Evolutionary conservation across 1,284 basidiomycete genomes (phyloP), one percentile per base, ranked within the genome.

Genomic region (Hymenochaete sp.): DNA sequence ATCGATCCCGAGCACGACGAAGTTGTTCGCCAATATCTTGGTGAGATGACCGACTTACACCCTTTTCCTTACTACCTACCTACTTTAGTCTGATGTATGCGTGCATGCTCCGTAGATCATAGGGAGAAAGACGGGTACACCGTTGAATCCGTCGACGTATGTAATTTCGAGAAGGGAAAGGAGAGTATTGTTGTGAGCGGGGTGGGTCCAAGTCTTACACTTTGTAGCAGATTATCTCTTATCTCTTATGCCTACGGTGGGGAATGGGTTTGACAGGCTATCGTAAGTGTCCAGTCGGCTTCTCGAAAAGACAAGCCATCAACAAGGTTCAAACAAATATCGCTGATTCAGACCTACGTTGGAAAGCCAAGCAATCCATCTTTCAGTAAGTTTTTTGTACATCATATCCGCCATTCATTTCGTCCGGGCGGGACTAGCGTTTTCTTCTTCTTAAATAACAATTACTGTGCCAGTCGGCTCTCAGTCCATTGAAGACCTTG

Each of bases 51-150:
- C 4, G 40, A 29, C 29, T 35, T 27, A 29, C 29, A 13, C 22
- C 27, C 26, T 26, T n/a, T n/a, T n/a, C n/a, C n/a, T n/a, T n/a
- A n/a, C n/a, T n/a, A n/a, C n/a, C n/a, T n/a, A n/a, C n/a, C n/a
- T n/a, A n/a, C n/a, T n/a, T n/a, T n/a, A n/a, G n/a, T n/a, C n/a
- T n/a, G n/a, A n/a, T n/a, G n/a, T n/a, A n/a, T n/a, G n/a, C n/a
- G n/a, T n/a, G n/a, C n/a, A n/a, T n/a, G 13, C 14, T n/a, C 49
- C n/a, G 36, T 40, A 84, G 84, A 87, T 57, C 77, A 87, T 57
- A 70, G 89, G 49, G 88, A 91, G 66, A 90, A 90, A 77, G 81
- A 85, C 54, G 84, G 84, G n/a, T 86, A 86, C 60, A 81, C 81
- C 2, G 65, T 81, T 55, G 77, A 84, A 52, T 68, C 64, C 2